A percentile compares a stretch with the other conserved stretches of the same genome.
phyloP scores from a whole-genome alignment of 176 grass and related monocot species.

The Oryza punctata region DNA sequence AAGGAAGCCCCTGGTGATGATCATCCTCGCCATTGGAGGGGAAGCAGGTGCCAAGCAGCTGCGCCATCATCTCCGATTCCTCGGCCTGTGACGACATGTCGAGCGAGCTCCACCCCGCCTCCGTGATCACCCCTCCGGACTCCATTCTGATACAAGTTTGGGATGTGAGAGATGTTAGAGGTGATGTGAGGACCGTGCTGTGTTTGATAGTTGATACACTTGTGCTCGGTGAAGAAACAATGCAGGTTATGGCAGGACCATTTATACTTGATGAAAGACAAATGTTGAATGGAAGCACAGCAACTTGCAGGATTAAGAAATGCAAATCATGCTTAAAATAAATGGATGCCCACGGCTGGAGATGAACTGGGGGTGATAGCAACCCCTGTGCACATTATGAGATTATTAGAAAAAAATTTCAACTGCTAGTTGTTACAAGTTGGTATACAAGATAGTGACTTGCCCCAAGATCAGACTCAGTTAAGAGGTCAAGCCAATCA shows the following conservation, averaged over 20 bases:
- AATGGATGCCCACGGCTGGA: constrained; percentile 50
- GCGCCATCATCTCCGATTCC: constrained; percentile 61
- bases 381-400: constrained; percentile 20
- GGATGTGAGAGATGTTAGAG: constrained; percentile 26
- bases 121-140: constrained; percentile 49
- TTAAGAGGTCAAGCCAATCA: constrained; percentile 38
- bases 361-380: constrained; percentile 47
- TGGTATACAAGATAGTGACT: constrained; percentile 39
- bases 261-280: constrained; percentile 51
- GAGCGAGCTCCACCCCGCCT: constrained; percentile 48
- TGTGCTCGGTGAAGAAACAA: constrained; percentile 51
- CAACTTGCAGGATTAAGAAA: constrained; percentile 36
- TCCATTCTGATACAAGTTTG: constrained; percentile 59
- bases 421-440: constrained; percentile 44
- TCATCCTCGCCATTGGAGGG: constrained; percentile 35
- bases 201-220: constrained; percentile 39
- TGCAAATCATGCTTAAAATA: constrained; percentile 39
- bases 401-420: constrained; percentile 42
- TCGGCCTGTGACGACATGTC: constrained; percentile 31
- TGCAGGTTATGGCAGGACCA: constrained; percentile 32
- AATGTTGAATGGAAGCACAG: constrained; percentile 22
- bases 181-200: constrained; percentile 25
- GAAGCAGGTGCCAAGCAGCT: constrained; percentile 46
- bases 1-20: constrained; percentile 41
- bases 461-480: constrained; percentile 25